These are phyloP conservation scores for Colletotrichum caudatum DNA, from an alignment of 2,329 filamentous ascomycete species.

Conservation along the genomic window DNA sequence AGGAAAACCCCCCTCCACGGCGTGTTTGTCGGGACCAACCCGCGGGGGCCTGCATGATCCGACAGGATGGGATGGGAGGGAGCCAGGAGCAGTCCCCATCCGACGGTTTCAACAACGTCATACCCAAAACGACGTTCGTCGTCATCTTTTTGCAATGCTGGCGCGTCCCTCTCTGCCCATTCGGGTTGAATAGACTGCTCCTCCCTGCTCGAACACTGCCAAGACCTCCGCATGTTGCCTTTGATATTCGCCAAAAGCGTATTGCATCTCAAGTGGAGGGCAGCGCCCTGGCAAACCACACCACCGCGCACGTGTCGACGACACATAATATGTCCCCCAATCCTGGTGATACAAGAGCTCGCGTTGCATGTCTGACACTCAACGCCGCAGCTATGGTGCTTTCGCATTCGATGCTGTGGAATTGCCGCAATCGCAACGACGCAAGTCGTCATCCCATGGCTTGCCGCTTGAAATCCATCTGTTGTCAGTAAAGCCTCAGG, in stretches of 20 bases:
- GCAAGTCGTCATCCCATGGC: conserved; percentile 1
- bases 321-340: background rate
- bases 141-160: conserved; percentile 11
- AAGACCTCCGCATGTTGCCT: conserved; percentile 11
- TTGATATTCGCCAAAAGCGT: background rate
- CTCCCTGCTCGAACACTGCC: conserved; percentile 24
- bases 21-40: background rate
- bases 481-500: background rate
- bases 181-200: background rate
- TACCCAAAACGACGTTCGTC: conserved; percentile 3
- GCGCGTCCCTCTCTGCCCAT: conserved; percentile 6
- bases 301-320: conserved; percentile 4
- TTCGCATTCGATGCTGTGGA: background rate
- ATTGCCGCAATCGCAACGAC: background rate
- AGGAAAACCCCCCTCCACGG: background rate
- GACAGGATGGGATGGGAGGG: background rate
- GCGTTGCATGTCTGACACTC: conserved; percentile 22
- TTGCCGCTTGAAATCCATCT: conserved; percentile 11
- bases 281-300: conserved; percentile 1
- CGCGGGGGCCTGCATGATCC: background rate
- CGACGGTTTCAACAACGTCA: conserved; percentile 5
- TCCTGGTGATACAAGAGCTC: background rate
- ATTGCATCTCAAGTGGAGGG: background rate
- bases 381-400: conserved; percentile 16
- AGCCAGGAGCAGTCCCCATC: background rate